Percentiles rank a stretch among this genome's conserved stretches.
phyloP scores from a whole-genome alignment of 495 filamentous ascomycete species.

The Neurospora hispaniola region DNA sequence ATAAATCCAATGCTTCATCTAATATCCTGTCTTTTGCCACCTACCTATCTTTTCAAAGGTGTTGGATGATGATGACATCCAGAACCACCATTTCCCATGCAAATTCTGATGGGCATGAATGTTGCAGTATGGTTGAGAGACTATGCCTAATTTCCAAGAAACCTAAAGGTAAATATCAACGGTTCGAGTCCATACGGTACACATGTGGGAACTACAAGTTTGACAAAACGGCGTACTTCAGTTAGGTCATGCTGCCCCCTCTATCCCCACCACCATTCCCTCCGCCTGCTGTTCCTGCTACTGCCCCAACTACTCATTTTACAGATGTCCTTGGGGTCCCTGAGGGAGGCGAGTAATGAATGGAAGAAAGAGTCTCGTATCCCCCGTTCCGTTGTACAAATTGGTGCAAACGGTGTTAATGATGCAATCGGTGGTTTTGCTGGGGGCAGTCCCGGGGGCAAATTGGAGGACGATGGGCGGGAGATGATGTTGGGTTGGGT shows the following conservation, averaged over 20 bases:
- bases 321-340: not conserved
- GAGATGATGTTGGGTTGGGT: not conserved
- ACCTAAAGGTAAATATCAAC: no score
- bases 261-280: not conserved
- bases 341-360: not conserved
- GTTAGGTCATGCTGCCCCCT: not conserved
- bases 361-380: not conserved
- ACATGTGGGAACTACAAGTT: not conserved
- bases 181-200: no score
- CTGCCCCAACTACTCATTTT: not conserved
- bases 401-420: not conserved
- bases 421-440: not conserved
- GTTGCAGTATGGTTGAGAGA: no score
- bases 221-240: not conserved
- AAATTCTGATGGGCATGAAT: no score
- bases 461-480: not conserved
- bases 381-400: not conserved
- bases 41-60: no score
- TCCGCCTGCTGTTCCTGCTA: not conserved
- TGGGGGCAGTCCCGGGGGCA: not conserved
- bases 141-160: no score
- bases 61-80: no score
- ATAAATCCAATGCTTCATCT: no score
- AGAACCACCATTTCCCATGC: no score
- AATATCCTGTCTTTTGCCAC: no score